These are phyloP conservation scores for Leccinellum luteum DNA, from an alignment of 768 basidiomycete genomes.

Conservation along the genomic window DNA sequence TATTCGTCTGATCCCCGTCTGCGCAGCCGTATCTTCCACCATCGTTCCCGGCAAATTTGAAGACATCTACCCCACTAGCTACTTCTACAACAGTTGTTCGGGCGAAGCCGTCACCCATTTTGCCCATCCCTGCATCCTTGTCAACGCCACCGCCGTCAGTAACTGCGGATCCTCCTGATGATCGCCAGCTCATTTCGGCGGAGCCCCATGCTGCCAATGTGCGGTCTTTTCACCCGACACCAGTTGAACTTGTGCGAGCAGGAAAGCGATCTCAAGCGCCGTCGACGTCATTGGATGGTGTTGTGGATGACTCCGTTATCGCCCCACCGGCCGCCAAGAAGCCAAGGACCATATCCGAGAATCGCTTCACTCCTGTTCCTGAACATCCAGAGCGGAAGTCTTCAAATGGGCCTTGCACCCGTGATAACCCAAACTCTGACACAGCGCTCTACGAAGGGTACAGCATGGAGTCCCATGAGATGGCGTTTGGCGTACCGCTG, in stretches of 20 bases:
- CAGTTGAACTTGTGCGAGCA: slow-evolving; percentile 12
- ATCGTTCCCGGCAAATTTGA: slow-evolving; percentile 51
- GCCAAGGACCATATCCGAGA: slow-evolving; percentile 13
- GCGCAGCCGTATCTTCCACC: slow-evolving; percentile 49
- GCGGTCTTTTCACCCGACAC: slow-evolving; percentile 16
- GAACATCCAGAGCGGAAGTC: background rate
- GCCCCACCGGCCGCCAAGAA: slow-evolving; percentile 27
- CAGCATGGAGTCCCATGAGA: background rate
- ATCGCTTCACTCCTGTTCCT: background rate
- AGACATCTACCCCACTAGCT: slow-evolving; percentile 52
- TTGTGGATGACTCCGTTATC: slow-evolving; percentile 6
- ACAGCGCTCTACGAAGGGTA: background rate
- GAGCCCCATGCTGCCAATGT: slow-evolving; percentile 9
- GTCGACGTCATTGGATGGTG: slow-evolving; percentile 29
- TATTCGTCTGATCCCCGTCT: slow-evolving; percentile 12
- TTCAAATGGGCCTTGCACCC: slow-evolving; percentile 5
- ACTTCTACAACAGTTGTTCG: slow-evolving; percentile 22
- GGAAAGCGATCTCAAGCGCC: slow-evolving; percentile 30
- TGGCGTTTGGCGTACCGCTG: background rate
- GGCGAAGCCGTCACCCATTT: slow-evolving; percentile 45
- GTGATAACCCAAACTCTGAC: slow-evolving; percentile 1
- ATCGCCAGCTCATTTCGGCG: slow-evolving; percentile 8
- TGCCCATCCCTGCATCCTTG: slow-evolving; percentile 22
- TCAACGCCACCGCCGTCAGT: slow-evolving; percentile 27
- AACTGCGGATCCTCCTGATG: slow-evolving; percentile 17